Base-by-base conservation (phyloP, 169 alveolate species). In the Cryptosporidium andersoni region DNA sequence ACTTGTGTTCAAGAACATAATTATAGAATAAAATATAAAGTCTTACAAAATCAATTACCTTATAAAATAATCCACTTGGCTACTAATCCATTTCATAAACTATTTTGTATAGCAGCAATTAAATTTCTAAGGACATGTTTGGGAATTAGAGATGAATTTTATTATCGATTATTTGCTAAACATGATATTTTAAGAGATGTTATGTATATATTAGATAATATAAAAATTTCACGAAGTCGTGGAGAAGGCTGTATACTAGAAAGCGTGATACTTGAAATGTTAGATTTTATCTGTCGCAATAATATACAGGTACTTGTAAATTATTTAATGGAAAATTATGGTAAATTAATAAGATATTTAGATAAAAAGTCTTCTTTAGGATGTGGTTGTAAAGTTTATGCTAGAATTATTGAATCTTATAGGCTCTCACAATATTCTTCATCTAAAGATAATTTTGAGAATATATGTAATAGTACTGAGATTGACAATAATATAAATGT, bases 21-120 rank as follows among this genome's bases (percentile, higher is more conserved):
- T 51, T 92, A 91, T 65, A 66, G 94, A 88, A 90, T 91, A 58
- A 91, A 91, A 66, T 89, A 90, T 60, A 81, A 92, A 34, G 81
- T 91, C n/a, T 92, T 88, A 66, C 89, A 91, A 53, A 92, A 91
- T 53, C 91, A 91, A 65, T 48, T 91, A 45, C 94, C 94, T 3
- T 81, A 68, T 37, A 89, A 67, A 43, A 66, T 91, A 56, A 12
- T 91, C 40, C 67, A 82, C 43, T 63, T 88, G 43, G 66, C 92
- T 5, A 58, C 89, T 65, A 34, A 51, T 42, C 94, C 94, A 7
- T 91, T 85, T 40, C 93, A 91, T 60, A 89, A 89, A 81, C 88
- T 91, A 53, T 88, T 91, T 45, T 90, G 90, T 42, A 82, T 91
- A 58, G 91, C 92, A 25, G 91, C 89, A 56, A 67, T 91, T 67